Conservation (phyloP, 352 stramenopile genomes). For the Proteromonas lacertae region DNA sequence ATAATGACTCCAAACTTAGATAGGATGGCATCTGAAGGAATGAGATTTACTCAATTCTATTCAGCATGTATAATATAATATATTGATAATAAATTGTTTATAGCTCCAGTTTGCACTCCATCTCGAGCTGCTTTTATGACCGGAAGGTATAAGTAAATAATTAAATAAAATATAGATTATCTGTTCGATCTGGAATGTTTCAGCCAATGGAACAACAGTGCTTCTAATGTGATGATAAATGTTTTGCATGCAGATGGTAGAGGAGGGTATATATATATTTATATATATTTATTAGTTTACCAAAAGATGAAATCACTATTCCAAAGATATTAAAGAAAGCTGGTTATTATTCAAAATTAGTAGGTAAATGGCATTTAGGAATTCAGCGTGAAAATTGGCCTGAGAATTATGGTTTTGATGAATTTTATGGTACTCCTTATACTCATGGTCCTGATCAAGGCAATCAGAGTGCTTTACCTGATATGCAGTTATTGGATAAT, state of each 20-base stretch:
- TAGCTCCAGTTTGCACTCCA: constrained; percentile 1
- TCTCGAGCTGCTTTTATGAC: neutral
- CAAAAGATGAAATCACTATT: too few relatives aligned
- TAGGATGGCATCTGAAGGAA: neutral
- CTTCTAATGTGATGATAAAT: neutral
- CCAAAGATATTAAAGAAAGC: neutral
- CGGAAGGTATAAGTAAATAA: neutral
- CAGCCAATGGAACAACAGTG: neutral
- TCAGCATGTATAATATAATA: too few relatives aligned
- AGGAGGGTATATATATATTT: too few relatives aligned
- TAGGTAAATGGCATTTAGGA: constrained; percentile 1
- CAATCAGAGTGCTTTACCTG: too few relatives aligned
- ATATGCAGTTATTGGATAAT: too few relatives aligned
- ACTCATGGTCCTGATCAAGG: too few relatives aligned
- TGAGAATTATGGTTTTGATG: too few relatives aligned
- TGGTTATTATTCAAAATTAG: neutral
- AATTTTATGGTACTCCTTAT: too few relatives aligned
- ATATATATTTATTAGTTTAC: too few relatives aligned
- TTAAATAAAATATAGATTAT: neutral
- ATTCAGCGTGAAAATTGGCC: neutral
- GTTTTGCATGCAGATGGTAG: too few relatives aligned
- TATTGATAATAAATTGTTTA: too few relatives aligned
- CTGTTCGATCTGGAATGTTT: neutral
- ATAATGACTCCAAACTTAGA: neutral
- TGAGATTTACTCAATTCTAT: neutral